Base-by-base conservation (phyloP, 495 filamentous ascomycete species). In the Letharia lupina region DNA sequence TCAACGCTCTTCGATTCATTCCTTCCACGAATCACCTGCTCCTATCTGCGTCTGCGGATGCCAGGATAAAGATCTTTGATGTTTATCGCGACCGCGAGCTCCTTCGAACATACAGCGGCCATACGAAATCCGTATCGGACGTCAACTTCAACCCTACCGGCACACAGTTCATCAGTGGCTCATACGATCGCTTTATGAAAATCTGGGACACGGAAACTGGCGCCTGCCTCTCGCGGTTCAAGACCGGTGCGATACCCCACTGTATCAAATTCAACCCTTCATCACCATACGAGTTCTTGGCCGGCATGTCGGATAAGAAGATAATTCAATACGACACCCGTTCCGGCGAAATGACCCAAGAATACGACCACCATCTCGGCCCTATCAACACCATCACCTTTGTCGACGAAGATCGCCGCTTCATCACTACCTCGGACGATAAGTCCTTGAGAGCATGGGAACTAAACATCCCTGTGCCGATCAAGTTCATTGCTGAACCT, bases 351-450 rank as follows among this genome's bases (percentile, higher is more conserved):
- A 80, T 93, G 50, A 89, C 96, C 48, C 94, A 99, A 73, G 94
- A 98, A 81, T 99, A 99, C 77, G 93, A 98, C 75, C 93, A 98
- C 78, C 94, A 99, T 72, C 79, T 99, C 61, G 93, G 90, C 48
- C 89, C 93, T n/a, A 86, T 99, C 80, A 98, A 98, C 78, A 98
- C 93, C 12, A 89, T 98, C 71, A 96, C 91, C 47, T 98, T 97
- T 75, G 91, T 95, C 69, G 94, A 96, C 75, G 86, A 95, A 63
- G 90, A 91, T 76, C 87, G 94, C 48, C 89, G 95, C 60, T 98
- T 99, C 84, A 94, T 98, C 83, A 91, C 94, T 39, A 98, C 95
- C 15, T 93, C 89, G 7, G 95, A 99, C 77, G 94, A 99, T 78
- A 95, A 96, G 75, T 93, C 89, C 37, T 80, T 99, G 37, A 86